Base-by-base conservation (phyloP, 1,284 basidiomycete species). In the Sporisorium iseilematis-ciliati region DNA sequence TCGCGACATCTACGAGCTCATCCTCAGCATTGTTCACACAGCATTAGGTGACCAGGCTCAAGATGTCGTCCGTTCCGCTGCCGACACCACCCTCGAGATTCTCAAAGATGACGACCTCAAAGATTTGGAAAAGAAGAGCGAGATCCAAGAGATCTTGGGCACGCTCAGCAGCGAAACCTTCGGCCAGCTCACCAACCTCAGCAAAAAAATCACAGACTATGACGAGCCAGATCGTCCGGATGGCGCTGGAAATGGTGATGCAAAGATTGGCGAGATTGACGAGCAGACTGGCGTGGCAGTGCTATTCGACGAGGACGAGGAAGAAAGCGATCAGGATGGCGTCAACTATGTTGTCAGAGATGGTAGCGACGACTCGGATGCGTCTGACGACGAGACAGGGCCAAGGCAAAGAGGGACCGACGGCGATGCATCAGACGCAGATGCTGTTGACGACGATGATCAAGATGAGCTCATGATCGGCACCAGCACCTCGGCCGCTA, bases 91-190 rank as follows among this genome's bases (percentile, higher is more conserved):
- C 0, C 88, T 99, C 54, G 94, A 97, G 87, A 90, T 90, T 4
- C 89, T 99, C 80, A 99, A 98, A 87, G 92, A 91, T 81, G 94
- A 97, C 75, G 88, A 89, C 69, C 86, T 95, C 87, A 97, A 95
- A 87, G 96, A 99, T 86, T 94, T 97, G 81, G 97, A 99, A 89
- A 96, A 96, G 89, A 97, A 97, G 87, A 93, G 91, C 87, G 95
- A 97, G 82, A 90, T 96, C 31, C 92, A 97, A 86, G 90, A 91
- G 14, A 89, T 98, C 53, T 84, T 96, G 4, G 90, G 93, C 0
- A 73, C 89, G 0, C 84, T 97, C 12, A 86, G 89, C 12, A 90
- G 89, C 79, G 95, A 97, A 72, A 84, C 87, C 4, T 99, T 98
- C 85, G 90, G 91, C 16, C 93, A 95, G 86, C 89, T 99, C 50